Conservation (phyloP, 2,329 filamentous ascomycete species). For the Thelonectria rubi region DNA sequence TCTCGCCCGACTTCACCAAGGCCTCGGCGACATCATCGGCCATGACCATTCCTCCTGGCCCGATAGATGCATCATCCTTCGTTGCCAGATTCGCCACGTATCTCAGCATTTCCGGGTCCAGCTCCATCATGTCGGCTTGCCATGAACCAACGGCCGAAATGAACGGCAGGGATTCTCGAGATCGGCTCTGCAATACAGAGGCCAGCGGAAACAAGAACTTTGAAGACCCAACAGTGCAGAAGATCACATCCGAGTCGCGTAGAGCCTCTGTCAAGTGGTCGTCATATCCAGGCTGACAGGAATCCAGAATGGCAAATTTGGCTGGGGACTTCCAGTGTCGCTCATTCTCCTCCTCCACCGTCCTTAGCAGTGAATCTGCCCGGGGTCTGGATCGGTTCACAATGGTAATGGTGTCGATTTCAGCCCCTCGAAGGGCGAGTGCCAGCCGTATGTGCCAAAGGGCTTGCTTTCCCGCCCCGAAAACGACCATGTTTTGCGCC, state of each 20-base stretch:
- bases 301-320: constrained; percentile 15
- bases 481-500: constrained; percentile 66
- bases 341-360: constrained; percentile 27
- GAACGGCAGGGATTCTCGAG: constrained; percentile 41
- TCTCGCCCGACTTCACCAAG: constrained; percentile 71
- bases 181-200: constrained; percentile 6
- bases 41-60: constrained; percentile 44
- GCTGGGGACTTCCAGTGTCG: constrained; percentile 30
- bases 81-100: constrained; percentile 20
- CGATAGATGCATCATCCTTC: not conserved
- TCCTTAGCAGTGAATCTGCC: constrained; percentile 14
- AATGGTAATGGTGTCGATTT: constrained; percentile 42
- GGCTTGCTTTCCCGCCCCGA: constrained; percentile 75
- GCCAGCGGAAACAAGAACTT: constrained; percentile 25
- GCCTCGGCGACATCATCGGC: constrained; percentile 68
- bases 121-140: constrained; percentile 70
- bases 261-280: constrained; percentile 12
- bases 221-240: constrained; percentile 35
- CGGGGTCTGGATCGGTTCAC: constrained; percentile 42
- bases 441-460: constrained; percentile 77
- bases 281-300: constrained; percentile 18
- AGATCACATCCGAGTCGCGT: constrained; percentile 22
- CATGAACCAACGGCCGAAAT: constrained; percentile 63
- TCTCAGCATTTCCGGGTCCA: constrained; percentile 69
- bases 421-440: constrained; percentile 57